Evolutionary conservation across 176 grass and related monocot genomes (phyloP).

Genomic region (Oryza brachyantha): DNA sequence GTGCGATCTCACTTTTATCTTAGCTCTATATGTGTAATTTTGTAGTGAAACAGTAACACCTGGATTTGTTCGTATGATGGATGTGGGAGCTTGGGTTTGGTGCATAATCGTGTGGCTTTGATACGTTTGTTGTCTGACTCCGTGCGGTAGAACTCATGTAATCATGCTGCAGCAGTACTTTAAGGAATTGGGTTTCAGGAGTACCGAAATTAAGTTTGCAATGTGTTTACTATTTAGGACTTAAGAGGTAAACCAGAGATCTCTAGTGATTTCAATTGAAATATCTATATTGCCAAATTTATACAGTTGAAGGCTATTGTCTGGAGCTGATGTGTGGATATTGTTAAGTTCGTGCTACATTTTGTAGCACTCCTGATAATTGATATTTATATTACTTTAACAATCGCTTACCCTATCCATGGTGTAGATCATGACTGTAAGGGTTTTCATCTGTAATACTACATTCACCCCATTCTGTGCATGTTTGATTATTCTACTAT

Average conservation of each 20-base stretch:
- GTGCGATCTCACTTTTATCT: conserved; percentile 59
- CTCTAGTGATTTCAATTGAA: not conserved
- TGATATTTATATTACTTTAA: not conserved
- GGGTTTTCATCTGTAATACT: not conserved
- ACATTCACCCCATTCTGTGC: not conserved
- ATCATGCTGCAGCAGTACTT: not conserved
- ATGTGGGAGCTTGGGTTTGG: not conserved
- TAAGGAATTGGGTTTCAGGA: conserved; percentile 14
- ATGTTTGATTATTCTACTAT: not conserved
- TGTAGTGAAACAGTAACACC: not conserved
- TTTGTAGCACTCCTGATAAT: not conserved
- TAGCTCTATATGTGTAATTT: not conserved
- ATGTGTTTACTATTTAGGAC: conserved; percentile 3
- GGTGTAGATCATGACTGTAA: not conserved
- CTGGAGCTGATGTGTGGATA: not conserved
- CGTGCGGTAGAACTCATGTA: conserved; percentile 3
- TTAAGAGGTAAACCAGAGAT: not conserved
- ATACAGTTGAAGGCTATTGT: not conserved
- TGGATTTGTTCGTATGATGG: conserved; percentile 13
- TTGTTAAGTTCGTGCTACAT: not conserved
- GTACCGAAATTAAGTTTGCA: not conserved
- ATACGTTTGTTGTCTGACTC: conserved; percentile 10
- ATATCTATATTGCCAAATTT: not conserved
- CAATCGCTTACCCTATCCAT: not conserved
- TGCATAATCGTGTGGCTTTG: not conserved